Conservation (phyloP, 192 early-diverging fungal genomes). For the Umbelopsis sp. region DNA sequence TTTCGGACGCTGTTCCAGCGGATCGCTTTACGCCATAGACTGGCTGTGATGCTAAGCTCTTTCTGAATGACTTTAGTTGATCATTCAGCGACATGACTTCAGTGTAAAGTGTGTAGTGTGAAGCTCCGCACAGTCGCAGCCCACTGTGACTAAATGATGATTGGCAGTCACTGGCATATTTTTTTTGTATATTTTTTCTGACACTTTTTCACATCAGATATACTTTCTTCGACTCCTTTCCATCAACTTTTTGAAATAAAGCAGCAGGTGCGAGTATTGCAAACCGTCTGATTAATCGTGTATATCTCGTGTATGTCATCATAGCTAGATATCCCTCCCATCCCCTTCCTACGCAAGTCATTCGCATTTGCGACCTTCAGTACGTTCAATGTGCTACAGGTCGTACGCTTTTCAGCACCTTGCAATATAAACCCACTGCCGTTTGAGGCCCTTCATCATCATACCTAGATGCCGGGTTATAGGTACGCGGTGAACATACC, state of each 20-base stretch:
- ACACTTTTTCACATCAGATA: background rate
- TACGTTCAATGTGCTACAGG: background rate
- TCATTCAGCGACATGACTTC: slow-evolving; percentile 21
- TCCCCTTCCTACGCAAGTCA: background rate
- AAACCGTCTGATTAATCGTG: background rate
- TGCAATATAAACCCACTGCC: slow-evolving; percentile 16
- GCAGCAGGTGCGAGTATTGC: background rate
- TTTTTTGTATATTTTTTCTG: background rate
- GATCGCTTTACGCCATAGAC: slow-evolving; percentile 30
- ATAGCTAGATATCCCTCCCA: background rate
- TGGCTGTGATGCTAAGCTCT: slow-evolving; percentile 32
- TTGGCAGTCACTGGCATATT: background rate
- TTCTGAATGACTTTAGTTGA: slow-evolving; percentile 38
- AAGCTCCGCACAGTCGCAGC: background rate
- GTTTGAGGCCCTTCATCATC: slow-evolving; percentile 21
- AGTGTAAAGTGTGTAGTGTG: background rate
- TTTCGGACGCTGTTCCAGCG: background rate
- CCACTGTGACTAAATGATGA: background rate
- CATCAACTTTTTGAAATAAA: background rate
- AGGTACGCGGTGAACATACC: slow-evolving; percentile 17
- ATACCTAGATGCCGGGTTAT: slow-evolving; percentile 20
- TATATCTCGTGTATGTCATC: background rate
- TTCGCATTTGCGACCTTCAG: slow-evolving; percentile 5
- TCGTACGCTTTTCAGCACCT: slow-evolving; percentile 1
- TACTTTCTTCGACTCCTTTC: background rate